A percentile compares a stretch with the other conserved stretches of the same genome.
phyloP scores from a whole-genome alignment of 208 protist species.

The Novymonas esmeraldas region DNA sequence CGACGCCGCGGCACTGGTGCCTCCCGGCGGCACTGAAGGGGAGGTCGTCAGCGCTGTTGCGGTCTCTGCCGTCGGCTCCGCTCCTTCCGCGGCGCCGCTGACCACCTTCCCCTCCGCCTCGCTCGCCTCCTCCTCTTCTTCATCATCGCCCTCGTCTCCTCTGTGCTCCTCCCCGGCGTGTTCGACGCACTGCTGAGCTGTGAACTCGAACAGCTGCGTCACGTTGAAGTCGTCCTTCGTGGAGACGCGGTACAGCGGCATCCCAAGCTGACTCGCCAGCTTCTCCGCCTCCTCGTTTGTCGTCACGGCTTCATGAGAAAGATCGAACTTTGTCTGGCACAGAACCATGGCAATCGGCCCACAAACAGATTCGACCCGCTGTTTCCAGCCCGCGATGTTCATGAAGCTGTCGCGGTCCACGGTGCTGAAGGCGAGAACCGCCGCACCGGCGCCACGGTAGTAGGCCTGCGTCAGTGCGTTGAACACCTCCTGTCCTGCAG shows the following conservation, averaged over 20 bases:
- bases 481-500: conserved; percentile 94
- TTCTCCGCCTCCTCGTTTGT: conserved; percentile 87
- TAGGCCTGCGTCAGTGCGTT: conserved; percentile 93
- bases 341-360: conserved; percentile 90
- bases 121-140: conserved; percentile 1
- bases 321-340: conserved; percentile 95
- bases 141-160: neutral
- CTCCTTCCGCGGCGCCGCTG: neutral
- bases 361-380: conserved; percentile 83
- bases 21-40: no score
- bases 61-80: neutral
- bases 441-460: conserved; percentile 89
- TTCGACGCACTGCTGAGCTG: conserved; percentile 64
- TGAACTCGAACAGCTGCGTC: conserved; percentile 87
- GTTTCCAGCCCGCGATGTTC: conserved; percentile 86
- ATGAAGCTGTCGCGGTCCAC: conserved; percentile 90
- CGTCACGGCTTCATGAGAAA: conserved; percentile 83
- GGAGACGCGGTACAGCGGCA: conserved; percentile 92
- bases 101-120: neutral
- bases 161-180: conserved; percentile 1
- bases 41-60: neutral
- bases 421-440: conserved; percentile 90
- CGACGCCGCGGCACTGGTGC: neutral
- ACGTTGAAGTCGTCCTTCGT: conserved; percentile 95
- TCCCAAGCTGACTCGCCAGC: conserved; percentile 73